These are phyloP conservation scores for Globisporangium iwayamae DNA, from an alignment of 352 stramenopile species.

Conservation along the genomic window DNA sequence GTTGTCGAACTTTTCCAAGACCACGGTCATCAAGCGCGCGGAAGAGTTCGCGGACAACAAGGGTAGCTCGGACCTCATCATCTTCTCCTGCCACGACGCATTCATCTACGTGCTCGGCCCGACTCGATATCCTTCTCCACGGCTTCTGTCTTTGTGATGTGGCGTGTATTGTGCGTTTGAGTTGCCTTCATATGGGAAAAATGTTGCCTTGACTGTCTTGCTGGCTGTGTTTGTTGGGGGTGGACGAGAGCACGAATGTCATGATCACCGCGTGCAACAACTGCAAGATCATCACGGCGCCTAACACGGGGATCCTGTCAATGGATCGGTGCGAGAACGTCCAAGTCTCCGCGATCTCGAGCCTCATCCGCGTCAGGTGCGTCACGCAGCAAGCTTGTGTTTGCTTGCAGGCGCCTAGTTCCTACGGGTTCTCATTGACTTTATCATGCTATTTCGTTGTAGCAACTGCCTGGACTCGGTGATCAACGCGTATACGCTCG, in stretches of 20 bases:
- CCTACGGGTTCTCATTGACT: too few relatives aligned
- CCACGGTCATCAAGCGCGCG: slow-evolving; percentile 74
- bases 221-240: slow-evolving; percentile 14
- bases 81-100: slow-evolving; percentile 92
- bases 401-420: not conserved
- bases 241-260: slow-evolving; percentile 59
- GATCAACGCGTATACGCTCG: slow-evolving; percentile 91
- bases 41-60: slow-evolving; percentile 50
- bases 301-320: slow-evolving; percentile 89
- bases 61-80: slow-evolving; percentile 60
- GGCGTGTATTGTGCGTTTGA: not conserved
- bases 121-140: slow-evolving; percentile 83
- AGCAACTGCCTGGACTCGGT: slow-evolving; percentile 94
- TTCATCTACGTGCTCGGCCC: slow-evolving; percentile 94
- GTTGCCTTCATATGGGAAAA: slow-evolving; percentile 1
- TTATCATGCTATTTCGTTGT: too few relatives aligned
- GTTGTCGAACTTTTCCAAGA: slow-evolving; percentile 62
- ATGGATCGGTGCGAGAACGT: slow-evolving; percentile 95
- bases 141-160: not conserved
- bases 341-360: slow-evolving; percentile 81
- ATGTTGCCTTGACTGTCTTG: slow-evolving; percentile 43
- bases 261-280: slow-evolving; percentile 93
- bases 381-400: not conserved
- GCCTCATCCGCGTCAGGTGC: slow-evolving; percentile 86
- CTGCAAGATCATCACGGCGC: slow-evolving; percentile 95